Base-by-base conservation (phyloP, 768 basidiomycete genomes). In the Pisolithus microcarpus region DNA sequence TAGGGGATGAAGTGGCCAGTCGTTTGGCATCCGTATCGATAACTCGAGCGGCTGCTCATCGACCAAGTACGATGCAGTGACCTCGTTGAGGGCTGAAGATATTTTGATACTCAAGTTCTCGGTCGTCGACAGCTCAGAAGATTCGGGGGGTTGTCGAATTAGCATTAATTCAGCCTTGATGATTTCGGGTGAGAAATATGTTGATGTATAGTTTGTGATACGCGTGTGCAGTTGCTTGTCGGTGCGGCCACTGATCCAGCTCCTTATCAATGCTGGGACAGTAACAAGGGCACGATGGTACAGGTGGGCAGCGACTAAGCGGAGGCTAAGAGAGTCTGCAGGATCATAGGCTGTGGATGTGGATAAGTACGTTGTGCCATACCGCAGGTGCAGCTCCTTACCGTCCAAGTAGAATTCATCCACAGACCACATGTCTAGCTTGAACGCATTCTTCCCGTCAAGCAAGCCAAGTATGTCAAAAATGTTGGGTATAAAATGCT, bases 31-130 rank as follows among this genome's bases (percentile, higher is more conserved):
- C 58, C 84, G 81, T 54, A 98, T 71, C 37, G 78, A 82, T 52
- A 99, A 82, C 69, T 98, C 95, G 56, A 99, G 79, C 46, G 84
- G 79, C 62, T 98, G 91, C 40, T 99, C 96, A 64, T 99, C 96
- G 1, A 99, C 86, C 30, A 78, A 72, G 62, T 95, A 99, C 16
- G 80, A 77, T 9, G 85, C 91, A 1, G 80, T 80, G 39, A 96
- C 87, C 66, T 98, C 96, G 53, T 85, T 83, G 21, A 83, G 77
- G 1, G 79, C 77, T 31, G 66, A 69, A 0, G 83, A 78, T 19
- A 96, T 85, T 59, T 89, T 91, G 66, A 98, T 72, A 8, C 77
- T 78, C 52, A 97, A 69, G 52, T 82, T 86, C 56, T 94, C 91
- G 58, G 90, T 89, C 2, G 73, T 67, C 6, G 54, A 51, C 31